phyloP scores from a whole-genome alignment of 352 stramenopile species.

The Globisporangium radiosum region DNA sequence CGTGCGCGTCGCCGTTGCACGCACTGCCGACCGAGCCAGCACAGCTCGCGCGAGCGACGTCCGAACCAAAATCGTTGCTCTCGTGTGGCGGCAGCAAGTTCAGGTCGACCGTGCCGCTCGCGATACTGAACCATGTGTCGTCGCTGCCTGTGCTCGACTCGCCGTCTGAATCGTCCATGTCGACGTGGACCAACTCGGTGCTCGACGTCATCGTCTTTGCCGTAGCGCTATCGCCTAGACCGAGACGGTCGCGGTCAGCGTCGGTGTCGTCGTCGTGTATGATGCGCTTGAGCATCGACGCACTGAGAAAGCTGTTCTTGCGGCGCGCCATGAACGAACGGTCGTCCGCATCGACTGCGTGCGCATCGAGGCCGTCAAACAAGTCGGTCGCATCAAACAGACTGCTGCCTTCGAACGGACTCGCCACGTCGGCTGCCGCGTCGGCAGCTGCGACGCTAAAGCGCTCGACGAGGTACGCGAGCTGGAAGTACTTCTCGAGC shows the following conservation, averaged over 20 bases:
- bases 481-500: slow-evolving; percentile 76
- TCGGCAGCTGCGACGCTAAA: slow-evolving; percentile 31
- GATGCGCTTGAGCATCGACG: slow-evolving; percentile 44
- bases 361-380: slow-evolving; percentile 15
- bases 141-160: slow-evolving; percentile 78
- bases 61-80: neutral
- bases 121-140: slow-evolving; percentile 87
- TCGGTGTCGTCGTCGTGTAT: slow-evolving; percentile 40
- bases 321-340: slow-evolving; percentile 11
- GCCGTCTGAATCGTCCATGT: slow-evolving; percentile 34
- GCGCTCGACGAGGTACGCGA: slow-evolving; percentile 47
- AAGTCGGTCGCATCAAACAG: slow-evolving; percentile 15
- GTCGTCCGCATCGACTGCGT: slow-evolving; percentile 23
- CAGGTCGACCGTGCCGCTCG: slow-evolving; percentile 53
- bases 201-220: slow-evolving; percentile 8
- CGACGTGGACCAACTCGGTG: slow-evolving; percentile 17
- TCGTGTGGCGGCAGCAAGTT: slow-evolving; percentile 10
- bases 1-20: neutral
- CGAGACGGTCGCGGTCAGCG: neutral
- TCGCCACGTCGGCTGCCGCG: neutral
- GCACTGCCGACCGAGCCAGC: neutral
- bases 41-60: too few relatives aligned
- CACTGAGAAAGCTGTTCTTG: slow-evolving; percentile 38
- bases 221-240: too few relatives aligned
- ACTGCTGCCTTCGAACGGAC: slow-evolving; percentile 7